Evolutionary conservation across 176 grass and related monocot species (phyloP), one percentile per base, ranked within the genome.

Genomic region (Carex scoparia): DNA sequence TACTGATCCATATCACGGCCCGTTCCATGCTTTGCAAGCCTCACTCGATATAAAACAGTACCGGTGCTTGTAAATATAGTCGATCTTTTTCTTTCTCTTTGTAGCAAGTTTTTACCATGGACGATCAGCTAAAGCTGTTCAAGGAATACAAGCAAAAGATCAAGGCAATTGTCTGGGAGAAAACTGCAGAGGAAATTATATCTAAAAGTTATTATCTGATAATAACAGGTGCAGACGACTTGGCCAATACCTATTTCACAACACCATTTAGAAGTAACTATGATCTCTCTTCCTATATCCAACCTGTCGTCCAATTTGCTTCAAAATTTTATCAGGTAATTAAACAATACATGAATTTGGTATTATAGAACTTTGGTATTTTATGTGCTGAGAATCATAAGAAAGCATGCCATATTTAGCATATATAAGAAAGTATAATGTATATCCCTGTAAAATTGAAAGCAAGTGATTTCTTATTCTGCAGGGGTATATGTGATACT

Each of bases 241-340:
- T 98, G 48, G 92, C 91, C n/a, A 98, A 93, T 64, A 98, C 92
- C 37, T 98, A 98, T 69, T 98, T 94, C 80, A 88, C 70, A 7
- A 93, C 89, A 65, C 95, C 93, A 14, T 85, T 93, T 79, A 87
- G 95, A 35, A 87, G 88, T 2, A 66, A 89, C 49, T 98, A 93
- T 81, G 91, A 98, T 89, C 91, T 94, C 30, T 40, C 87, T 59
- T 93, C 95, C 80, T 98, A 98, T 88, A 92, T 93, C 85, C 78
- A 91, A 16, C 91, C 84, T 85, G 51, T 94, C 48, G 89, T 94
- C 10, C 86, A 67, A 56, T 84, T 77, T 28, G 92, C 91, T 88
- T 86, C 91, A 2, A 92, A 79, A n/a, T 98, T 98, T 87, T 69
- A 90, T 80, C 77, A 90, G 89, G 89, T 91, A 66, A 40, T 40